These are phyloP conservation scores for Chiua virens DNA, from an alignment of 768 basidiomycete genomes.

Conservation along the genomic window DNA sequence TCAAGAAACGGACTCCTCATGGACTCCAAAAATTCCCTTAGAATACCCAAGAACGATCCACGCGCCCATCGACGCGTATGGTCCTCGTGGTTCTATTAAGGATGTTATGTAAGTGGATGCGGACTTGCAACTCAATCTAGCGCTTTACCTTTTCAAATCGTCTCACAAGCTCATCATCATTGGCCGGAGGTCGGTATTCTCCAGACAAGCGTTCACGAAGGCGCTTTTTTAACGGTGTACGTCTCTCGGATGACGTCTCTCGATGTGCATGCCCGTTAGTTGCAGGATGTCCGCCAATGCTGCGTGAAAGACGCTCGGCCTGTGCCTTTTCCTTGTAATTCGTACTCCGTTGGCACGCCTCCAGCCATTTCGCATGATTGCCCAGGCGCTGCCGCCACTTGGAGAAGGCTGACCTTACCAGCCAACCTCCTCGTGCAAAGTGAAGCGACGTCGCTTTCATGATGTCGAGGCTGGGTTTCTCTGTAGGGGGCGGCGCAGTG, in stretches of 20 bases:
- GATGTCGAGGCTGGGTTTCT: constrained; percentile 21
- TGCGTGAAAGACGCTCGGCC: constrained; percentile 32
- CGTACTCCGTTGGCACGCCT: constrained; percentile 61
- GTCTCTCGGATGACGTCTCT: constrained; percentile 24
- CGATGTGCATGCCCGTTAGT: constrained; percentile 22
- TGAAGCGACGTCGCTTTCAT: constrained; percentile 41
- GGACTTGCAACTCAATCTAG: background rate
- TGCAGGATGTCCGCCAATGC: constrained; percentile 5
- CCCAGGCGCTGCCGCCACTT: constrained; percentile 47
- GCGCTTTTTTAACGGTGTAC: constrained; percentile 26
- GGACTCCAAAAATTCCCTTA: constrained; percentile 39
- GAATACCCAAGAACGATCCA: constrained; percentile 58
- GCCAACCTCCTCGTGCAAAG: constrained; percentile 41
- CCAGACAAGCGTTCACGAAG: constrained; percentile 35
- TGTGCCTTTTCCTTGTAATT: constrained; percentile 56
- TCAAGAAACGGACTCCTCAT: constrained; percentile 28
- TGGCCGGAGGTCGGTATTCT: constrained; percentile 53
- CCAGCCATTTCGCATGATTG: constrained; percentile 54
- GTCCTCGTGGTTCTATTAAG: constrained; percentile 64
- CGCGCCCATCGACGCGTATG: constrained; percentile 72
- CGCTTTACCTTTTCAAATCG: constrained; percentile 63
- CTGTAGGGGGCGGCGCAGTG: background rate
- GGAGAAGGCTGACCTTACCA: constrained; percentile 43
- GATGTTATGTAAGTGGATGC: constrained; percentile 1
- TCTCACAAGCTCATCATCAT: constrained; percentile 63